Evolutionary conservation across 2,329 filamentous ascomycete genomes (phyloP).

Genomic region (Diaporthe humulicola): DNA sequence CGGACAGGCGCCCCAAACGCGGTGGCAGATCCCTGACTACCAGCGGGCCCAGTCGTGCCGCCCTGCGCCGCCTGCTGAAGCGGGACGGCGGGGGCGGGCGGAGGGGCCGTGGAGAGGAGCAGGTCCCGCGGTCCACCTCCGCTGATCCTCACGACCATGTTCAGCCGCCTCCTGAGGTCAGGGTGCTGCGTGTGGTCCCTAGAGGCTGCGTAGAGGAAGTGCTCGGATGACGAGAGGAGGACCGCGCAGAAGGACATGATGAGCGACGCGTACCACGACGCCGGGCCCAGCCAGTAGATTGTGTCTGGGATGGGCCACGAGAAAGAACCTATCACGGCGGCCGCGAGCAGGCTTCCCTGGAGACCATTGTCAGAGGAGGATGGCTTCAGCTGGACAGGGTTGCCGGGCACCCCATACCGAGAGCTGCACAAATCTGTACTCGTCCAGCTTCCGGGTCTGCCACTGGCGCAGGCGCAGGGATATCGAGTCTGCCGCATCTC

Average conservation of each 20-base stretch:
- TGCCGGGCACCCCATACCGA: background rate
- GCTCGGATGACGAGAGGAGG: constrained; percentile 46
- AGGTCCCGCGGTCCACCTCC: background rate
- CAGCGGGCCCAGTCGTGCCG: background rate
- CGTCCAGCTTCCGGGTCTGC: constrained; percentile 14
- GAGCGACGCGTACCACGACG: constrained; percentile 45
- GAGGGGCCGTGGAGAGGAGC: background rate
- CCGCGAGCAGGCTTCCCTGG: constrained; percentile 45
- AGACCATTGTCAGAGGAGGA: background rate
- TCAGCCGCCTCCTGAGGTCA: constrained; percentile 35
- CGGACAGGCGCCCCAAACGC: background rate
- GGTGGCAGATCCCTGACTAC: background rate
- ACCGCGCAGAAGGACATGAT: constrained; percentile 46
- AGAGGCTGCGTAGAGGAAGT: constrained; percentile 46
- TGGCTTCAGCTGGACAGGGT: background rate
- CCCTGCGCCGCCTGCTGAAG: background rate
- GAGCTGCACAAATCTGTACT: constrained; percentile 13
- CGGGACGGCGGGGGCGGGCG: background rate
- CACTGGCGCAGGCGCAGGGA: constrained; percentile 4
- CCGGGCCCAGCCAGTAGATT: constrained; percentile 45
- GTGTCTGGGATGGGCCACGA: constrained; percentile 44
- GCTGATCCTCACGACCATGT: background rate
- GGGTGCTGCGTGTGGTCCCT: constrained; percentile 39
- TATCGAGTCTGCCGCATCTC: background rate
- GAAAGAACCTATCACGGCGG: constrained; percentile 47